Evolutionary conservation across 2,329 filamentous ascomycete species (phyloP).

Genomic region (Stachybotrys elegans): DNA sequence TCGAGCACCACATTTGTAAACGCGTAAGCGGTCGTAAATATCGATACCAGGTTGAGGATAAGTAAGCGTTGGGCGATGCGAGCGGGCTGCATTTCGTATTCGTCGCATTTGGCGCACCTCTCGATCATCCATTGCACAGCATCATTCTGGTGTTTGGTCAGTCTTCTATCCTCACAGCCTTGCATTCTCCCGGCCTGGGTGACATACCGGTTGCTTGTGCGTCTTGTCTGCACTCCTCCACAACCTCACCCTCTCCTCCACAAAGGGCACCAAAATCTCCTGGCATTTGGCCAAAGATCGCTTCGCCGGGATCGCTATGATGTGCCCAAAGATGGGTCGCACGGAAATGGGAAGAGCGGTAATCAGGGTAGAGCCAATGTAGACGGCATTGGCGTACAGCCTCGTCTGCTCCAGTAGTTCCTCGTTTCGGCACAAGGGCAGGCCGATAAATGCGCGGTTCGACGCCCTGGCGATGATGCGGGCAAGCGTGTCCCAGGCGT

Average conservation of each 20-base stretch:
- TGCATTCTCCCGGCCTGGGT: no score
- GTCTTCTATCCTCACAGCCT: neutral
- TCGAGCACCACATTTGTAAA: neutral
- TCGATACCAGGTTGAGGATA: neutral
- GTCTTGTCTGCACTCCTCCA: neutral
- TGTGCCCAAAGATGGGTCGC: neutral
- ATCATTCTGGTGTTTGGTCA: neutral
- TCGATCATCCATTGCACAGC: neutral
- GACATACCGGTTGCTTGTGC: neutral
- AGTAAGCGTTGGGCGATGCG: neutral
- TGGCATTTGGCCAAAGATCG: neutral
- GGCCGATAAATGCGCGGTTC: neutral
- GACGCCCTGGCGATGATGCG: neutral
- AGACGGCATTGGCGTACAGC: constrained; percentile 1
- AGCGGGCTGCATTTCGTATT: neutral
- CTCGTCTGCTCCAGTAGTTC: neutral
- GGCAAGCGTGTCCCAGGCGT: neutral
- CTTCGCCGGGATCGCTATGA: neutral
- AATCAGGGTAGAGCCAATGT: neutral
- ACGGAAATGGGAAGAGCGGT: neutral
- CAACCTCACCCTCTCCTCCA: neutral
- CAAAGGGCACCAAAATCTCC: neutral
- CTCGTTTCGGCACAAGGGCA: neutral
- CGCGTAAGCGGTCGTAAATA: neutral
- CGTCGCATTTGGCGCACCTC: neutral